Base-by-base conservation (phyloP, 352 stramenopile genomes). In the Phytophthora cryptogea region DNA sequence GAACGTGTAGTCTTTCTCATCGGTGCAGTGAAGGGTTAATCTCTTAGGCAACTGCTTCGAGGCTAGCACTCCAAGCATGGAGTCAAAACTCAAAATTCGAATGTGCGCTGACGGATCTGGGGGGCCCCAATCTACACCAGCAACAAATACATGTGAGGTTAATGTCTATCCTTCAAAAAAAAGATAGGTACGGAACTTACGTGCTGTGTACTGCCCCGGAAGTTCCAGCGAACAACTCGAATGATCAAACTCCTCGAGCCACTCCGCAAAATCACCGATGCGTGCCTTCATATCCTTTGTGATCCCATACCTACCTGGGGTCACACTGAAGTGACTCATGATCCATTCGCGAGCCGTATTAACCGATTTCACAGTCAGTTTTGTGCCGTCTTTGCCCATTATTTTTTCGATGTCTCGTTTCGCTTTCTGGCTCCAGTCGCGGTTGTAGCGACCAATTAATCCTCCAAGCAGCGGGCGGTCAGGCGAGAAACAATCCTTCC, bases 11-110 rank as follows among this genome's bases (percentile, higher is more conserved):
- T 91, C 78, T 32, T 75, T 78, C 44, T 92, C 84, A 60, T 95
- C 82, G 52, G 79, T 94, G 48, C 85, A 88, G 47, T 89, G 82
- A n/a, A 95, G 59, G 7, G 75, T 84, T 37, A 96, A 67, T 41
- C 86, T 79, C 49, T 95, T 96, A 8, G 88, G 88, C 20, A 93
- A 53, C 47, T 95, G 86, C 51, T 95, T 96, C 2, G 88, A 96
- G 1, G 70, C 70, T 27, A 96, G 72, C 7, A 96, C 85, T 4
- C 78, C 78, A n/a, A 96, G 76, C 47, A 80, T 72, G 3, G 86
- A 80, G 26, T 83, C 71, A 43, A 93, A 89, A 55, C 83, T 93
- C 20, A 94, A 71, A 33, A 95, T 88, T 13, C 75, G 59, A 13
- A 83, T 57, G 42, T 94, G 83, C 11, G 52, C 79, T 5, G 78